phyloP scores from a whole-genome alignment of 805 yeast genomes.

The Myxozyma melibiosi region DNA sequence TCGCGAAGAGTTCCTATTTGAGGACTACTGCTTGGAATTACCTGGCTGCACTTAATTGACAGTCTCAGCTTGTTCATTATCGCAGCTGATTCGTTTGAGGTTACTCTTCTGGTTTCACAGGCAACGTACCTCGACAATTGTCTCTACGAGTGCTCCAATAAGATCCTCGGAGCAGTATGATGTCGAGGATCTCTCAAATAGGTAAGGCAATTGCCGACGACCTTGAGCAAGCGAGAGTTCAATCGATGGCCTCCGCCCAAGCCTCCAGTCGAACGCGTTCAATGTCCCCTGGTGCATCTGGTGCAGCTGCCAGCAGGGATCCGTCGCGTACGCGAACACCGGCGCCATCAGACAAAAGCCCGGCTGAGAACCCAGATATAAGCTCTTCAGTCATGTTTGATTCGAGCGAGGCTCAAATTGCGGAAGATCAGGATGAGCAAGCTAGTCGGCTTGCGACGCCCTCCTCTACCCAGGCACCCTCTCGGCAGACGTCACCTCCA shows the following conservation, averaged over 20 bases:
- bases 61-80: too few relatives aligned
- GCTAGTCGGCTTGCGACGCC: neutral
- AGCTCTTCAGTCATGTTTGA: constrained; percentile 9
- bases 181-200: constrained; percentile 60
- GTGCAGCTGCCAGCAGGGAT: constrained; percentile 39
- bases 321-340: constrained; percentile 33
- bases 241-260: constrained; percentile 31
- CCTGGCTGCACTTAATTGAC: too few relatives aligned
- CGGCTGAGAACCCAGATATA: neutral
- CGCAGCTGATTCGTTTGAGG: too few relatives aligned
- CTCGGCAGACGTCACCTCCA: neutral
- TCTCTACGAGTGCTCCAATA: too few relatives aligned
- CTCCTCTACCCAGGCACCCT: neutral
- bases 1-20: too few relatives aligned
- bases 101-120: too few relatives aligned
- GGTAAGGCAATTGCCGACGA: constrained; percentile 68
- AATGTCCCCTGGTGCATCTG: constrained; percentile 49
- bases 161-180: constrained; percentile 45
- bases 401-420: constrained; percentile 1
- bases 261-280: constrained; percentile 45
- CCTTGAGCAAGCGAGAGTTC: constrained; percentile 46
- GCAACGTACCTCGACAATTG: too few relatives aligned
- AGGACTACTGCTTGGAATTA: too few relatives aligned
- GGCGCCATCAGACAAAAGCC: neutral
- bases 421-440: constrained; percentile 5